phyloP scores from a whole-genome alignment of 2,329 filamentous ascomycete genomes.

The Mariannaea elegans region DNA sequence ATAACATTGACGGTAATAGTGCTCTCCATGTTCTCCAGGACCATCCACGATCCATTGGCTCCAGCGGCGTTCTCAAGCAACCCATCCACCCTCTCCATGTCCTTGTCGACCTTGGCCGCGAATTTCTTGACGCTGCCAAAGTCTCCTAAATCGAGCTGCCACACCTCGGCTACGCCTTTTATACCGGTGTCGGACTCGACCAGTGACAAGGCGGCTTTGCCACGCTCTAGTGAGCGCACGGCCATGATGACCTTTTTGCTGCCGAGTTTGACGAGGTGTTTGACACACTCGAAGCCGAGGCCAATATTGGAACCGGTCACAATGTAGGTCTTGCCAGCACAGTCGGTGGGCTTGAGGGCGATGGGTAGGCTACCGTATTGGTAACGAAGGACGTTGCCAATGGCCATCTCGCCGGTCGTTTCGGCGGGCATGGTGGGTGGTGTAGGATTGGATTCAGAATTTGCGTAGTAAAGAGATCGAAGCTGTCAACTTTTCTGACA shows the following conservation, averaged over 20 bases:
- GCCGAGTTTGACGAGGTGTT: neutral
- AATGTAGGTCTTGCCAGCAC: too few species aligned
- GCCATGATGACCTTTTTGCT: neutral
- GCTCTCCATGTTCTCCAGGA: neutral
- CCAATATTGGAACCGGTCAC: neutral
- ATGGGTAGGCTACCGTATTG: too few species aligned
- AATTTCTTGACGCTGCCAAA: conserved; percentile 44
- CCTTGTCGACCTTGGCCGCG: conserved; percentile 32
- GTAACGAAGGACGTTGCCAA: too few species aligned
- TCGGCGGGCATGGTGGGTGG: too few species aligned
- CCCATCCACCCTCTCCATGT: conserved; percentile 31
- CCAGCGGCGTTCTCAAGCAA: neutral
- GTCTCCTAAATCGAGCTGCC: conserved; percentile 14
- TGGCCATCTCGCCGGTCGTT: too few species aligned
- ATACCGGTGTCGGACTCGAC: neutral
- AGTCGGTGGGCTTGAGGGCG: too few species aligned
- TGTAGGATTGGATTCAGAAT: too few species aligned
- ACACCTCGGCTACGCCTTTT: conserved; percentile 9
- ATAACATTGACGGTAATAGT: conserved; percentile 5
- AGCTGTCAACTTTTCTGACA: too few species aligned
- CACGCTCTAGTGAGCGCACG: neutral
- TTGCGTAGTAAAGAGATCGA: too few species aligned
- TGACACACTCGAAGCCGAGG: neutral
- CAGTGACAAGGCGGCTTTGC: neutral
- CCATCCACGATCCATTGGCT: neutral